phyloP scores from a whole-genome alignment of 2,329 filamentous ascomycete genomes.

The Monosporascus sp. region DNA sequence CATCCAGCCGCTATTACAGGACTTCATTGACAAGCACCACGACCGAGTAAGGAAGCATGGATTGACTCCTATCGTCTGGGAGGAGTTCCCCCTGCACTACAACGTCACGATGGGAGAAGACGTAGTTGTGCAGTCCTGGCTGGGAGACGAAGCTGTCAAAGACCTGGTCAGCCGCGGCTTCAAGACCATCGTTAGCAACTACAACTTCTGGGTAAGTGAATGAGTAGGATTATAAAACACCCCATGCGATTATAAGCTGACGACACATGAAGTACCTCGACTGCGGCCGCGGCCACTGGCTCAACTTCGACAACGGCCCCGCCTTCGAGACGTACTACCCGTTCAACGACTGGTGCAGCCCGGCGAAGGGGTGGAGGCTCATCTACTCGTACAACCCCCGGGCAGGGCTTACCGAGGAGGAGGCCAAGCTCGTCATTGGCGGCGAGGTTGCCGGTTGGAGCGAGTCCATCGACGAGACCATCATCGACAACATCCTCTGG shows the following conservation, averaged over 20 bases:
- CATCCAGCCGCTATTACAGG: constrained; percentile 70
- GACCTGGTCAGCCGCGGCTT: constrained; percentile 58
- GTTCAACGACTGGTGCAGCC: constrained; percentile 76
- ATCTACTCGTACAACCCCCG: constrained; percentile 78
- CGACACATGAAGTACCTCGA: constrained; percentile 62
- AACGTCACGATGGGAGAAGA: constrained; percentile 67
- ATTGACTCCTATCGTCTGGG: constrained; percentile 76
- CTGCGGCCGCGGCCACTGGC: constrained; percentile 75
- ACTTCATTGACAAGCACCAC: constrained; percentile 68
- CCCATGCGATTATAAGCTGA: constrained; percentile 8
- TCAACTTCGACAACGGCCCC: constrained; percentile 60
- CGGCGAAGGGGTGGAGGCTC: constrained; percentile 74
- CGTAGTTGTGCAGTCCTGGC: constrained; percentile 76
- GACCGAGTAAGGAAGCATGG: constrained; percentile 57
- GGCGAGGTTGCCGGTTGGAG: constrained; percentile 80
- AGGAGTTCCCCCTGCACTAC: constrained; percentile 78
- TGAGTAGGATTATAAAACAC: no score
- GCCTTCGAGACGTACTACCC: constrained; percentile 54
- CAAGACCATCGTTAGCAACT: constrained; percentile 70
- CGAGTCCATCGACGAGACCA: constrained; percentile 72
- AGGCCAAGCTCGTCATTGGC: constrained; percentile 66
- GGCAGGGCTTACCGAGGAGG: constrained; percentile 53
- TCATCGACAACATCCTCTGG: constrained; percentile 73
- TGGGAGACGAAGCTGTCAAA: constrained; percentile 57
- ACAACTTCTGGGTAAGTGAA: constrained; percentile 65